Base-by-base conservation (phyloP, 192 early-diverging fungal genomes). In the Backusella psychrophila region DNA sequence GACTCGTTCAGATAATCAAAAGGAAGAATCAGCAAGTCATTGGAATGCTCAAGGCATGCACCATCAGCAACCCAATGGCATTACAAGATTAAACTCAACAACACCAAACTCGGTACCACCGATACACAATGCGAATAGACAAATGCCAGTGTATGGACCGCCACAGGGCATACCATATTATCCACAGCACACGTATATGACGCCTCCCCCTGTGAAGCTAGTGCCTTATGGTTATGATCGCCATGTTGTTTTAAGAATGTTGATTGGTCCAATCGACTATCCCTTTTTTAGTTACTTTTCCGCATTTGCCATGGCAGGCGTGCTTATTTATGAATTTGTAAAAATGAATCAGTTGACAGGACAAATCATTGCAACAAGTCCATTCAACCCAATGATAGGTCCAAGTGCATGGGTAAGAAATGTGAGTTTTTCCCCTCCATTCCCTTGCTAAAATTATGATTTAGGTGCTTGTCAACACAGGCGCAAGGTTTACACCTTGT, bases 381-480 rank as follows among this genome's bases (percentile, higher is more conserved):
- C 92, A 0, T 89, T 94, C 74, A 95, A 95, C 71, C 87, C 85
- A 53, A 91, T 96, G 90, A 94, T 96, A 80, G 95, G 95, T 12
- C 94, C 94, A 15, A 69, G 82, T 9, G 44, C 85, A 8, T 84
- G 85, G 17, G 78, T 78, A 78, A 72, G 3, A 33, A 88, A 87
- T 17, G 15, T 44, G 42, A 15, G 33, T 23, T 19, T 15, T 6
- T 26, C 5, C 26, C 17, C 36, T 52, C 36, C 33, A 33, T 33
- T 39, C 38, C 9, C 38, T 12, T 3, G 0, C 38, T 39, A 39
- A 34, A 46, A 29, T 31, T 33, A 26, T 12, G 29, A 29, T 0
- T 12, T 14, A 78, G 77, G 87, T 89, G 2, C 86, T 95, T 29
- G 91, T 96, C 35, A 82, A 80, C 12, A 78, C 90, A 15, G 95